Evolutionary conservation across 768 basidiomycete species (phyloP), one percentile per base, ranked within the genome.

Genomic region (Butyriboletus loyo): DNA sequence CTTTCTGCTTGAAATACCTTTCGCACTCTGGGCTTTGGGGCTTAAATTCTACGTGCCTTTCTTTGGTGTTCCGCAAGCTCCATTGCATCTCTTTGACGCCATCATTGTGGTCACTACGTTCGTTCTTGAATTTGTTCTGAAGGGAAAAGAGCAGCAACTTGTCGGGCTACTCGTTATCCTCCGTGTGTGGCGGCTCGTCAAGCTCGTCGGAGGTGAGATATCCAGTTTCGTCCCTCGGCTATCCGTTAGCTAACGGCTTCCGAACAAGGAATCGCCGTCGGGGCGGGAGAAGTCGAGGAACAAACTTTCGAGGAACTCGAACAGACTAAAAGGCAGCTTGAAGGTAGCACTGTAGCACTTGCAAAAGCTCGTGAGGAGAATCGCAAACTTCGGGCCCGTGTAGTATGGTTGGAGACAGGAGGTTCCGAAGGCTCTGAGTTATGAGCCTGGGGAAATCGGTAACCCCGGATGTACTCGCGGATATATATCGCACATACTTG

Each of bases 111-210:
- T 89, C 53, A 77, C 79, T 7, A 92, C 89, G 1, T 89, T 92
- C 64, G 69, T 84, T 7, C 76, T 92, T 30, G 91, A 92, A 66
- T 75, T 86, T 7, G 75, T 79, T 9, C 72, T 92, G 14, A 78
- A 77, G 60, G 89, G 90, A 3, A 77, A 72, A 47, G 86, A 87
- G 63, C 72, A 82, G 53, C 87, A 92, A 61, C 76, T 92, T 21
- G 86, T 84, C 1, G 80, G 77, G 7, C 70, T 92, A 24, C 78
- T 92, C 31, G 76, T 92, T 37, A 71, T 87, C 19, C 72, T 92
- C 27, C 89, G 90, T 68, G 67, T 92, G 14, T 91, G 91, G 90
- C 77, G 90, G 24, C 72, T 92, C 30, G 79, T 92, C 24, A 89
- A 91, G 64, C 74, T 92, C 13, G 83, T 89, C 10, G 79, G 79